Percentiles rank a stretch among this genome's conserved stretches.
These are phyloP conservation scores for Nymphaea thermarum DNA, from an alignment of 164 flowering plant genomes.

Conservation along the genomic window DNA sequence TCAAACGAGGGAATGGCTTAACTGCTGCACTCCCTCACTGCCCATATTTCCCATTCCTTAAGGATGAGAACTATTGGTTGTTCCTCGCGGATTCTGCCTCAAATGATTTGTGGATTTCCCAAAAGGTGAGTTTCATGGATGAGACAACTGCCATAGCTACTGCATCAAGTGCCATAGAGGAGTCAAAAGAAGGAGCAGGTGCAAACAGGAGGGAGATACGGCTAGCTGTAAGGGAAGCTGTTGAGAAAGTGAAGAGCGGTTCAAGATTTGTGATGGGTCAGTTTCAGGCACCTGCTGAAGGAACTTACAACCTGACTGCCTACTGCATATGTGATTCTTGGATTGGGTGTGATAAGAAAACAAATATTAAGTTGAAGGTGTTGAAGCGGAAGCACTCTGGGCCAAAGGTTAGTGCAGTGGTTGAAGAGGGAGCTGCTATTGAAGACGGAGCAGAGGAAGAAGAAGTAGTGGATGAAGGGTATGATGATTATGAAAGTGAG, in stretches of 20 bases:
- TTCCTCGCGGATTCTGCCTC: conserved; percentile 66
- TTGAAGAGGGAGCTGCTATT: conserved; percentile 36
- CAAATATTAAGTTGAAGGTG: conserved; percentile 53
- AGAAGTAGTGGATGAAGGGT: conserved; percentile 62
- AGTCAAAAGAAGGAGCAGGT: conserved; percentile 63
- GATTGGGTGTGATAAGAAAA: conserved; percentile 78
- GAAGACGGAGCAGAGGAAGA: conserved; percentile 70
- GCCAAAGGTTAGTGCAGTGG: conserved; percentile 29
- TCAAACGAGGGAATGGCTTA: conserved; percentile 64
- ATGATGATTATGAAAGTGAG: conserved; percentile 87
- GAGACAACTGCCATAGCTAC: conserved; percentile 70
- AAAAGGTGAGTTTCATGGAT: conserved; percentile 73
- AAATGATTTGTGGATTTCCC: conserved; percentile 79
- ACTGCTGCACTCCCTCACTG: conserved; percentile 83
- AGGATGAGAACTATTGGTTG: conserved; percentile 86
- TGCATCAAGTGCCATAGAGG: conserved; percentile 68
- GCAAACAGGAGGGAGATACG: conserved; percentile 44
- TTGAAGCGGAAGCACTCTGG: conserved; percentile 70
- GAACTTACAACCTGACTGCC: conserved; percentile 62
- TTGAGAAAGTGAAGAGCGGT: conserved; percentile 61
- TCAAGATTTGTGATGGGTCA: conserved; percentile 71
- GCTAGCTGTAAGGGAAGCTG: conserved; percentile 52
- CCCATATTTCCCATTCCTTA: conserved; percentile 80
- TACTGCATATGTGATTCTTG: conserved; percentile 76
- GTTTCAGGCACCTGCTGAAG: conserved; percentile 76